Percentiles rank a stretch among this genome's conserved stretches.
These are phyloP conservation scores for Phoma sp. DNA, from an alignment of 2,329 filamentous ascomycete species.

Conservation along the genomic window DNA sequence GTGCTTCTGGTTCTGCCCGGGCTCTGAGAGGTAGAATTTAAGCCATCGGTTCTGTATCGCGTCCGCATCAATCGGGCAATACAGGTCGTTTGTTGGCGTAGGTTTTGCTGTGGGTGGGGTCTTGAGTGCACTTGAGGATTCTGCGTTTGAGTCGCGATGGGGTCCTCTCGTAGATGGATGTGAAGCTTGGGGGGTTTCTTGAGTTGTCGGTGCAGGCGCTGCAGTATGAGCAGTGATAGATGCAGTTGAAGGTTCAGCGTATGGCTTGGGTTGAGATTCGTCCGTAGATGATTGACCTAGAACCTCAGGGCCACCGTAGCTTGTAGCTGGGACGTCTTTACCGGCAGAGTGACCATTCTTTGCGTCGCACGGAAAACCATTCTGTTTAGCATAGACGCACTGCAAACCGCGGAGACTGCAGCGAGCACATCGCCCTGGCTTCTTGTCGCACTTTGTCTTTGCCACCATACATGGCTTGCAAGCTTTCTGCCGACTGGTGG, in stretches of 20 bases:
- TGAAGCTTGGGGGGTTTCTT: too few relatives aligned
- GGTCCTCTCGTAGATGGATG: too few relatives aligned
- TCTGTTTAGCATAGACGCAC: background rate
- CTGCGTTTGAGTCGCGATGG: background rate
- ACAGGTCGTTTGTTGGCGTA: background rate
- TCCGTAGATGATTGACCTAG: too few relatives aligned
- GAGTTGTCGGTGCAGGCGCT: too few relatives aligned
- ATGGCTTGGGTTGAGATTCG: too few relatives aligned
- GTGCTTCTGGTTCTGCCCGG: background rate
- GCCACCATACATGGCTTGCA: background rate
- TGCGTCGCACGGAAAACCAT: background rate
- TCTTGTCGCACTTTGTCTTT: background rate
- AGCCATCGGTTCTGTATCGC: background rate
- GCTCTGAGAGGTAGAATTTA: background rate
- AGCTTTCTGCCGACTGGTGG: background rate
- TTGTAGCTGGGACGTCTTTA: too few relatives aligned
- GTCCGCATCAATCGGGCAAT: background rate
- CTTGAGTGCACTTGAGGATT: background rate
- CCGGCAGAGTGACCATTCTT: background rate
- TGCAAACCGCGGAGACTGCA: background rate
- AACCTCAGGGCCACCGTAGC: too few relatives aligned
- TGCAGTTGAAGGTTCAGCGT: too few relatives aligned
- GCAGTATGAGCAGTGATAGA: too few relatives aligned
- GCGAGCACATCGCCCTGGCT: background rate
- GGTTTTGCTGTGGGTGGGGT: background rate